Evolutionary conservation across 495 filamentous ascomycete species (phyloP), one percentile per base, ranked within the genome.

Genomic region (Pseudotulostoma volvatum): DNA sequence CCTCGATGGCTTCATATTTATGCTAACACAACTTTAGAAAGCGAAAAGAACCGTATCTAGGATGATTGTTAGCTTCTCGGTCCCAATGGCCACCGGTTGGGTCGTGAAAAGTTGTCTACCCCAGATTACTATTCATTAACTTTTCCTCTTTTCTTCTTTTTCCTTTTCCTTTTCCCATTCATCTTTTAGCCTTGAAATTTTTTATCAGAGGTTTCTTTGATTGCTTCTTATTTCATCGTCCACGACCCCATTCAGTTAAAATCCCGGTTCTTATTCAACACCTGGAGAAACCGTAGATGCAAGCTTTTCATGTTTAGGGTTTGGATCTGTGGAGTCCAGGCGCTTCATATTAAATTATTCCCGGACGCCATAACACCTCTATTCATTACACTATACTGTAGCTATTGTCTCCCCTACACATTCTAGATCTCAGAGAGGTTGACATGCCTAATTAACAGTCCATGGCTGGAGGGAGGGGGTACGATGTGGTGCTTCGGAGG

Each of bases 31-130:
- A 13, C 11, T 44, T 54, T 54, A 86, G 81, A 86, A 61, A 84
- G 76, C 60, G 81, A 86, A 53, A 86, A 86, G 57, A 80, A 86
- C 63, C 74, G 81, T 18, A 74, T 79, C 47, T 77, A 61, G 49
- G 35, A 8, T 36, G 18, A 4, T 30, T 18, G 8, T 18, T 3
- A 18, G 8, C 7, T n/a, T 36, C 13, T 8, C 8, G 8, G 8
- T 34, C 33, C 18, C 18, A 14, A 16, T 13, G 37, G 20, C 40
- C 42, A 36, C 44, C 36, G 31, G 23, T 39, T 32, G 37, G 28
- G n/a, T 40, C 23, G 20, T 13, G 14, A 37, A 37, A 37, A 37
- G 35, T 21, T 37, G 7, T 37, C 21, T 37, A 20, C 35, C n/a
- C n/a, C n/a, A n/a, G n/a, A n/a, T n/a, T n/a, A n/a, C n/a, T n/a